These are phyloP conservation scores for Fusarium sp. DNA, from an alignment of 2,329 filamentous ascomycete species.

Conservation along the genomic window DNA sequence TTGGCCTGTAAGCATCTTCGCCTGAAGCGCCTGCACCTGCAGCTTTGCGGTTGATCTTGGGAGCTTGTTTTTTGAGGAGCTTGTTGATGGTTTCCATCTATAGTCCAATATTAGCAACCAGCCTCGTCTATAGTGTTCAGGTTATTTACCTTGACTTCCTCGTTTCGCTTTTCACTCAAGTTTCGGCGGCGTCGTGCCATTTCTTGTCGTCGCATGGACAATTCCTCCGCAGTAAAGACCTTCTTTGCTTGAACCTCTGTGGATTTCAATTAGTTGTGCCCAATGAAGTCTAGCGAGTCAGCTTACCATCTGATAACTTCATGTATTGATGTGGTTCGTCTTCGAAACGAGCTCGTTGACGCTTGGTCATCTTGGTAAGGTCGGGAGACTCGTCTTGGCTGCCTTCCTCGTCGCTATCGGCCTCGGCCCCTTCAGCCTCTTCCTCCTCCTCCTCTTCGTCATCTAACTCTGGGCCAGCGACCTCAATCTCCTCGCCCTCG, in stretches of 20 bases:
- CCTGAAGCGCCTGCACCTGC: slow-evolving; percentile 52
- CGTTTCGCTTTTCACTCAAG: slow-evolving; percentile 70
- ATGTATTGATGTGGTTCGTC: slow-evolving; percentile 64
- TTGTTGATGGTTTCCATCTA: slow-evolving; percentile 94
- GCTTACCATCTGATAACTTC: slow-evolving; percentile 68
- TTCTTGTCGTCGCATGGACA: slow-evolving; percentile 69
- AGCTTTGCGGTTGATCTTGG: slow-evolving; percentile 71
- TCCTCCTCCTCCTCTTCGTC: slow-evolving; percentile 56
- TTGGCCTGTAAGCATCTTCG: slow-evolving; percentile 58
- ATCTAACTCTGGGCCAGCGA: slow-evolving; percentile 54
- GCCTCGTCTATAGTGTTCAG: slow-evolving; percentile 3
- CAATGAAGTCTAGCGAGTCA: background rate
- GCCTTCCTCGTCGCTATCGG: slow-evolving; percentile 55
- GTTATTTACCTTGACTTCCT: slow-evolving; percentile 66
- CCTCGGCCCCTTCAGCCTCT: slow-evolving; percentile 52
- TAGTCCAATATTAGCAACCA: slow-evolving; percentile 12
- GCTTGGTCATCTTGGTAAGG: slow-evolving; percentile 67
- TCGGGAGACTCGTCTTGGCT: slow-evolving; percentile 63
- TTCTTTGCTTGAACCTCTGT: slow-evolving; percentile 72
- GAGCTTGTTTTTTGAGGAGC: slow-evolving; percentile 84
- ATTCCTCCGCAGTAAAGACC: slow-evolving; percentile 67
- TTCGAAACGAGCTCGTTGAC: slow-evolving; percentile 67
- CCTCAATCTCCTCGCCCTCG: slow-evolving; percentile 57
- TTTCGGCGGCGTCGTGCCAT: slow-evolving; percentile 70
- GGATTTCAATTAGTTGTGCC: slow-evolving; percentile 13